Conservation (phyloP, 257 asterid species). For the Pogostemon cablin region DNA sequence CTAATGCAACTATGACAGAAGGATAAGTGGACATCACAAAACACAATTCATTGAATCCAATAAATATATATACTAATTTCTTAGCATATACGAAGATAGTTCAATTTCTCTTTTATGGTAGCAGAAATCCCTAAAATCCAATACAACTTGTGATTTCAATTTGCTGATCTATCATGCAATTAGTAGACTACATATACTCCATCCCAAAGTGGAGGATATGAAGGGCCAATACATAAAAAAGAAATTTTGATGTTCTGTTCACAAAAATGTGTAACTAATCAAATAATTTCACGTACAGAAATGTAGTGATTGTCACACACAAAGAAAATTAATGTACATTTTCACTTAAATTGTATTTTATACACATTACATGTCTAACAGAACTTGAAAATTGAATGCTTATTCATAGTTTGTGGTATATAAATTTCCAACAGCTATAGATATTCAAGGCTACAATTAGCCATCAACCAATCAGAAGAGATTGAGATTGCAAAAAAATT, state of each 20-base stretch:
- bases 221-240: neutral
- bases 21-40: slow-evolving; percentile 2
- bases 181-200: neutral
- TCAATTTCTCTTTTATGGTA: neutral
- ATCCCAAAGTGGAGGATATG: neutral
- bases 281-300: neutral
- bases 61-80: neutral
- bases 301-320: neutral
- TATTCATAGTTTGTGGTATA: neutral
- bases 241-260: neutral
- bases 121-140: neutral
- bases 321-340: neutral
- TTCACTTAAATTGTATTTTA: neutral
- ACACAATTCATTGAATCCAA: slow-evolving; percentile 7
- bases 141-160: slow-evolving; percentile 17
- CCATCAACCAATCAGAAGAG: neutral
- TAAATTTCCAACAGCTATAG: neutral
- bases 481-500: neutral
- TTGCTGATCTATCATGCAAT: neutral
- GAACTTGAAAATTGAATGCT: neutral
- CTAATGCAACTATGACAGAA: slow-evolving; percentile 14
- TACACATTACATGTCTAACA: slow-evolving; percentile 1
- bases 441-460: slow-evolving; percentile 14
- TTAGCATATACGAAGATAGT: neutral
- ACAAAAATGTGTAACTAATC: neutral